These are phyloP conservation scores for Blastobotrys aristatus DNA, from an alignment of 1,139 yeast genomes.

Conservation along the genomic window DNA sequence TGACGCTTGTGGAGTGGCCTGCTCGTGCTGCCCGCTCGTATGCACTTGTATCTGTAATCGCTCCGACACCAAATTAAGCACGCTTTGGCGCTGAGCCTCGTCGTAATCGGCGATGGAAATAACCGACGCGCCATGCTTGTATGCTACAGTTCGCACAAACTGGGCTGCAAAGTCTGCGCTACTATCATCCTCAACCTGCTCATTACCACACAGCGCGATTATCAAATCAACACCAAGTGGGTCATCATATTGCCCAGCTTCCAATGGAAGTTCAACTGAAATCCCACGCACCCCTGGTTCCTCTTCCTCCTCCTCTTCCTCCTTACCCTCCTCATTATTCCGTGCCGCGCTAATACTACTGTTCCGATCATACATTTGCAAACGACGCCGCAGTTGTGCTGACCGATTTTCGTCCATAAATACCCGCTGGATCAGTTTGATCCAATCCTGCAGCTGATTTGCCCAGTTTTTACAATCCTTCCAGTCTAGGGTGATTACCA, in stretches of 20 bases:
- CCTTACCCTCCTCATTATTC: constrained; percentile 1
- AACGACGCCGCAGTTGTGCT: constrained; percentile 16
- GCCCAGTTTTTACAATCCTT: constrained; percentile 22
- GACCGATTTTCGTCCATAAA: constrained; percentile 6
- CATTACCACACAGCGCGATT: constrained; percentile 28
- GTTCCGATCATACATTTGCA: constrained; percentile 19
- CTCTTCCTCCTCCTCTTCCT: constrained; percentile 9
- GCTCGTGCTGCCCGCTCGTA: constrained; percentile 11
- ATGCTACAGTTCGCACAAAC: constrained; percentile 44
- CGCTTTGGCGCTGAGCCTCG: constrained; percentile 3
- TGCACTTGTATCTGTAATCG: constrained; percentile 24
- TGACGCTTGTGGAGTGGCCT: constrained; percentile 33
- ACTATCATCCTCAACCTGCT: constrained; percentile 15
- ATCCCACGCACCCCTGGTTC: constrained; percentile 4
- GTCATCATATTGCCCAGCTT: constrained; percentile 31
- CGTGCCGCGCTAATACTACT: neutral
- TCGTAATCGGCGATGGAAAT: constrained; percentile 22
- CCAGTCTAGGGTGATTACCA: constrained; percentile 26
- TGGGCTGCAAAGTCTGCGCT: constrained; percentile 45
- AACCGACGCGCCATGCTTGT: constrained; percentile 40
- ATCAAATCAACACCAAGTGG: constrained; percentile 34
- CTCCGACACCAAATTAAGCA: constrained; percentile 25
- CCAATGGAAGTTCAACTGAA: constrained; percentile 30
- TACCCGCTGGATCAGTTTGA: constrained; percentile 15
- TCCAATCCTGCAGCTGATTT: constrained; percentile 23